These are phyloP conservation scores for Neonectria coccinea DNA, from an alignment of 2,329 filamentous ascomycete species.

Conservation along the genomic window DNA sequence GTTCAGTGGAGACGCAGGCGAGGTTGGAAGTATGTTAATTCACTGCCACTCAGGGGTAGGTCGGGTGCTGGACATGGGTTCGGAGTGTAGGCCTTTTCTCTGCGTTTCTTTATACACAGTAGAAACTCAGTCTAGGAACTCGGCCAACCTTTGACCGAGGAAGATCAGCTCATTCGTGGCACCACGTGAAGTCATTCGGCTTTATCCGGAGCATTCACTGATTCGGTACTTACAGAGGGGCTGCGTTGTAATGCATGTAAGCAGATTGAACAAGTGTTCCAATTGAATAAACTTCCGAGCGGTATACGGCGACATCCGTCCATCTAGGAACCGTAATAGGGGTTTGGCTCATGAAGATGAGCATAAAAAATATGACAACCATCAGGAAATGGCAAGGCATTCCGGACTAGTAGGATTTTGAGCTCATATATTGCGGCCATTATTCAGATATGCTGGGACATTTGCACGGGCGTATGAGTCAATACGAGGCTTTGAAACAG, in stretches of 20 bases:
- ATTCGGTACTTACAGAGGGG: not conserved
- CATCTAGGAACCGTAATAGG: not conserved
- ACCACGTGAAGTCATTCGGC: not conserved
- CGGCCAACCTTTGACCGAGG: not conserved
- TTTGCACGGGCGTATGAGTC: too few species aligned
- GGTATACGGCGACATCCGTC: constrained; percentile 1
- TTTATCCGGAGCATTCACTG: not conserved
- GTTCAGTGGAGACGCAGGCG: not conserved
- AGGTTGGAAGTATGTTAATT: not conserved
- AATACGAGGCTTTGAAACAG: too few species aligned
- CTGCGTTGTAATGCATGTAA: not conserved
- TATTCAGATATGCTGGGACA: too few species aligned
- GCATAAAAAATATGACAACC: too few species aligned
- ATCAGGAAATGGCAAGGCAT: too few species aligned
- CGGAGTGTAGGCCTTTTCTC: not conserved
- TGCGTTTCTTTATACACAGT: not conserved
- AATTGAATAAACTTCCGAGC: not conserved
- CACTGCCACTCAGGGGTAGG: not conserved
- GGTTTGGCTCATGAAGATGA: too few species aligned
- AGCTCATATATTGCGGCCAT: too few species aligned
- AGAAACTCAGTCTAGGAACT: not conserved
- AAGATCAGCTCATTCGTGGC: not conserved
- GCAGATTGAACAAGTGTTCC: not conserved
- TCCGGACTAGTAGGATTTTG: too few species aligned
- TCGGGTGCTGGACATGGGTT: not conserved